Percentiles rank a stretch among this genome's conserved stretches.
Conservation (phyloP, 495 filamentous ascomycete genomes). For the Clohesyomyces aquaticus region DNA sequence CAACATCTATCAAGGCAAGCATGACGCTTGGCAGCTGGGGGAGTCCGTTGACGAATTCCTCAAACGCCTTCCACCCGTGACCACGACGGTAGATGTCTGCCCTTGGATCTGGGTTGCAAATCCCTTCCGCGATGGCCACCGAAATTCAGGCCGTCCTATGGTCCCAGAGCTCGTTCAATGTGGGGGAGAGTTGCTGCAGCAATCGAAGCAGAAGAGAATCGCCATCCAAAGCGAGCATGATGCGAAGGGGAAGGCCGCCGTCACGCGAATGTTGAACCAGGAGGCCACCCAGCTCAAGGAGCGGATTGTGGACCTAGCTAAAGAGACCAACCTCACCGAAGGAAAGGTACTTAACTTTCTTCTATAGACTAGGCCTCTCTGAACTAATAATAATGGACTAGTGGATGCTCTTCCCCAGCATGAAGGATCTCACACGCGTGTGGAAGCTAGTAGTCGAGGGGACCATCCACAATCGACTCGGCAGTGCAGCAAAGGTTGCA, state of each 20-base stretch:
- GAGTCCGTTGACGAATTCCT: conserved; percentile 69
- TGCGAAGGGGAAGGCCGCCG: conserved; percentile 45
- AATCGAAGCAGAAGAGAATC: conserved; percentile 48
- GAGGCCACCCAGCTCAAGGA: conserved; percentile 56
- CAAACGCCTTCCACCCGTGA: conserved; percentile 65
- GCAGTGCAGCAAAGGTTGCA: conserved; percentile 70
- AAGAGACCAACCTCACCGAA: conserved; percentile 56
- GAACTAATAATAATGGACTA: conserved; percentile 33
- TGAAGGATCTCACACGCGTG: conserved; percentile 58
- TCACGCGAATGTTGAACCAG: conserved; percentile 57
- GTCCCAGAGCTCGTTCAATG: conserved; percentile 52
- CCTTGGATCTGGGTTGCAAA: conserved; percentile 73
- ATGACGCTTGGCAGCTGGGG: conserved; percentile 54
- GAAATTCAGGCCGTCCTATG: conserved; percentile 12
- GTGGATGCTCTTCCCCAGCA: conserved; percentile 80
- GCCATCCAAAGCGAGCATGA: conserved; percentile 50
- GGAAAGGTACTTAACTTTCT: conserved; percentile 58
- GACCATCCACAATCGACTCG: conserved; percentile 66
- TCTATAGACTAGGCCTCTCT: not conserved
- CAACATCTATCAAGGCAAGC: conserved; percentile 53
- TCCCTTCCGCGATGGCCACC: conserved; percentile 45
- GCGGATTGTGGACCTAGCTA: conserved; percentile 61
- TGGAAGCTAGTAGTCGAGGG: conserved; percentile 69
- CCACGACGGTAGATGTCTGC: conserved; percentile 41
- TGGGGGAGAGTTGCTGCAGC: conserved; percentile 51